A percentile compares a stretch with the other conserved stretches of the same genome.
Evolutionary conservation across 2,329 filamentous ascomycete species (phyloP).

Genomic region (Nigrograna mackinnonii): DNA sequence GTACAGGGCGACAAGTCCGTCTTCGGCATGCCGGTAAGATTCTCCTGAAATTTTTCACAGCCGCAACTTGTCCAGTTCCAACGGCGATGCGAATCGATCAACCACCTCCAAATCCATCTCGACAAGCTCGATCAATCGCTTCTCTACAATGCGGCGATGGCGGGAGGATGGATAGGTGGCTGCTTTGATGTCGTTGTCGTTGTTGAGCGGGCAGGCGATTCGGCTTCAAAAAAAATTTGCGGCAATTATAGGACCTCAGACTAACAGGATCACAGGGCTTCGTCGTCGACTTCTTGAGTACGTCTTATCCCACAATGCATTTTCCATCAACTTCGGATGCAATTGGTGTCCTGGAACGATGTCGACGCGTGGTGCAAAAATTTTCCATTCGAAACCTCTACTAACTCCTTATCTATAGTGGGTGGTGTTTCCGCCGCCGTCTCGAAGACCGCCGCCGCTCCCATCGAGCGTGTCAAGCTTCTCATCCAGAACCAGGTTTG

Average conservation of each 20-base stretch:
- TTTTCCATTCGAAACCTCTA: slow-evolving; percentile 18
- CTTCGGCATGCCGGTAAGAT: slow-evolving; percentile 54
- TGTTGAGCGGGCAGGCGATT: slow-evolving; percentile 13
- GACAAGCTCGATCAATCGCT: slow-evolving; percentile 26
- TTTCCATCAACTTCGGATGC: slow-evolving; percentile 20
- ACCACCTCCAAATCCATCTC: slow-evolving; percentile 23
- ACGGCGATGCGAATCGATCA: slow-evolving; percentile 4
- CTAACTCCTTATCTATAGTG: slow-evolving; percentile 68
- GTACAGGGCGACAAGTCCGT: slow-evolving; percentile 57
- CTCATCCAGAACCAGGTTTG: slow-evolving; percentile 99
- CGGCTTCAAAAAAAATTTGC: slow-evolving; percentile 16
- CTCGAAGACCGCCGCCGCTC: slow-evolving; percentile 99
- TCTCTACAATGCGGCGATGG: slow-evolving; percentile 15
- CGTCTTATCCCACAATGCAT: slow-evolving; percentile 49
- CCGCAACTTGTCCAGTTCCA: slow-evolving; percentile 13
- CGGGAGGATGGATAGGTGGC: slow-evolving; percentile 16
- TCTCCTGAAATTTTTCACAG: slow-evolving; percentile 8
- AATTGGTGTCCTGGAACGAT: slow-evolving; percentile 25
- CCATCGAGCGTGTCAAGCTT: slow-evolving; percentile 99
- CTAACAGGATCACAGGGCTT: slow-evolving; percentile 69
- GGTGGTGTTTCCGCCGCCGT: slow-evolving; percentile 99
- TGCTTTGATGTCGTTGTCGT: slow-evolving; percentile 19
- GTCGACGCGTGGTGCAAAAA: slow-evolving; percentile 6
- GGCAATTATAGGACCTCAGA: slow-evolving; percentile 20
- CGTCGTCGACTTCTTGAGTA: slow-evolving; percentile 99